Base-by-base conservation (phyloP, 441 rosid species). In the Melastoma candidum region DNA sequence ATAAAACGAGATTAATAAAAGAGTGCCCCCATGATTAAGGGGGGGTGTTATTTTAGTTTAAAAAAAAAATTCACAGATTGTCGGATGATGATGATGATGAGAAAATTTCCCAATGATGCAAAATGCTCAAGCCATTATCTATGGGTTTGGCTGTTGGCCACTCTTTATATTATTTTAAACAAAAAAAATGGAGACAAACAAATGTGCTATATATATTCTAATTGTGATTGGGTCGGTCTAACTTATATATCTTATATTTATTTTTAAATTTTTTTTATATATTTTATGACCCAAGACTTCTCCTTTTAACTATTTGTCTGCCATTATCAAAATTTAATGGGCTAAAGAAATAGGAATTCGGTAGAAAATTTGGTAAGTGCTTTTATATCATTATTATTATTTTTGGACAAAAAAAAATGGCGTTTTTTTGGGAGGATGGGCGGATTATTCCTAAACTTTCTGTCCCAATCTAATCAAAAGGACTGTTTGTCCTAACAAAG, bases 101-200 rank as follows among this genome's bases (percentile, higher is more conserved):
- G 54, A 66, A 58, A 51, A 55, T 63, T 45, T 51, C 59, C 64
- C 65, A 66, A 17, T 17, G 22, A 17, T 17, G 22, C 22, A 17
- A 17, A 17, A 17, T 68, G 54, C 51, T 66, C 57, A 9, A 45
- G 11, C 63, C 68, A 63, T 36, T 39, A 68, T 72, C 60, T 32
- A 32, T 4, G 60, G 78, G 74, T 63, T 68, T 49, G 68, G 75
- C 52, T 79, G 81, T 74, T 82, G 71, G 77, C 82, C 82, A 81
- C 82, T 81, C 56, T 32, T 17, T 17, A 17, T 32, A 32, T 32
- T 32, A 32, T 32, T 32, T 32, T 17, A 17, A 17, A 17, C 22
- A 17, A 32, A 59, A 59, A 7, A 36, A 36, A 52, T 56, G 49
- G 63, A 50, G 56, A 44, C 32, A 44, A 36, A 52, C 13, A 17